Evolutionary conservation across 1,139 yeast species (phyloP), one percentile per base, ranked within the genome.

Genomic region (Candida sp.): DNA sequence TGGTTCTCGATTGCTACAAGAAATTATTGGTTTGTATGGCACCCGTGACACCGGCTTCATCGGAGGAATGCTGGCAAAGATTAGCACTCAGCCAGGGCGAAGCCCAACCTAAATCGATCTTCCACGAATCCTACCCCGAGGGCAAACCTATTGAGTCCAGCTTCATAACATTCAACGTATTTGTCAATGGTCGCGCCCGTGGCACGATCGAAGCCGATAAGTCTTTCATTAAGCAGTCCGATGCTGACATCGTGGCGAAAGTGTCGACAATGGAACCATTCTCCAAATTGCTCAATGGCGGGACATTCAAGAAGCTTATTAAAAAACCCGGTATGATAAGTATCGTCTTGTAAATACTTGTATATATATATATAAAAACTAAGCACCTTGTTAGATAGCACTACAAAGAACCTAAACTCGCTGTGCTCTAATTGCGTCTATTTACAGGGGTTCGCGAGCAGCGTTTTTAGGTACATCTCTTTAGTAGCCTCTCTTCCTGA

Each of bases 31-130:
- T 81, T 12, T 63, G 82, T 7, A 81, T 87, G 73, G 73, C 92
- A 0, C 96, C 96, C 0, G 86, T 91, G 0, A 81, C 90, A 0
- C 99, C 99, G 0, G 81, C 87, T 11, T 79, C 85, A 5, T 83
- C 93, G 0, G 98, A 93, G 62, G 98, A 94, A 67, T 80, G 88
- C 39, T 88, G 96, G 86, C 90, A 87, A 54, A 58, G 67, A 1
- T 61, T 90, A 3, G 73, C 44, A 4, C 5, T 35, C 3, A 23
- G 70, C 8, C 46, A 54, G 1, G 63, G 67, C 2, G 61, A 67
- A 32, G 63, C 63, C 0, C 47, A 52, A 25, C 56, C 87, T 83
- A 63, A 64, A 6, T 81, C 92, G 0, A 75, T 90, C 8, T 83
- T 88, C 62, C 62, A 66, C 33, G 69, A 80, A 46, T 60, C 57